These are phyloP conservation scores for Fraxinus platypoda DNA, from an alignment of 305 asterid species.

Conservation along the genomic window DNA sequence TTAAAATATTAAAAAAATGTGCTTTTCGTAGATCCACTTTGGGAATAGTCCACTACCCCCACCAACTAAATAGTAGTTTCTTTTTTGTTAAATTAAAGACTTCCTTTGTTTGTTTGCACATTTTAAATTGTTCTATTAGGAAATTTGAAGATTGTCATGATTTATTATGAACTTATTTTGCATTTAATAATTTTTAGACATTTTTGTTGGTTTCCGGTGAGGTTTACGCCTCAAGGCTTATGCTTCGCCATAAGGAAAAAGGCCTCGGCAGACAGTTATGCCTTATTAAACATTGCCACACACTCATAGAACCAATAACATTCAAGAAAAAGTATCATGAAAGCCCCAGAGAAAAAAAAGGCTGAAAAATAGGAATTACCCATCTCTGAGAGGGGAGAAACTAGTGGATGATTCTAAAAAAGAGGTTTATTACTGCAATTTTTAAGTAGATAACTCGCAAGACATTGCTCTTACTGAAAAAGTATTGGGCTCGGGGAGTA, in stretches of 20 bases:
- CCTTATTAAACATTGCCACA: neutral
- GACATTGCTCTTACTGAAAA: neutral
- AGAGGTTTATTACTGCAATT: neutral
- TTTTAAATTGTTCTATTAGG: neutral
- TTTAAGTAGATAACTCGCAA: neutral
- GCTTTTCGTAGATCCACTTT: neutral
- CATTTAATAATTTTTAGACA: too few relatives aligned
- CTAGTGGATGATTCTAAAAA: neutral
- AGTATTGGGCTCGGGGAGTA: neutral
- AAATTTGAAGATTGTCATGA: neutral
- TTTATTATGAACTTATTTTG: too few relatives aligned
- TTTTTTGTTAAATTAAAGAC: neutral
- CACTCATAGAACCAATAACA: slow-evolving; percentile 1
- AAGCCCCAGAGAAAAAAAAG: neutral
- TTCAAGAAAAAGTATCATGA: neutral
- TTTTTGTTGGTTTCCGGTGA: neutral
- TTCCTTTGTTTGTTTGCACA: neutral
- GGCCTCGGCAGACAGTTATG: neutral
- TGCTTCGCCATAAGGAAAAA: neutral
- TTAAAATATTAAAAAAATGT: too few relatives aligned
- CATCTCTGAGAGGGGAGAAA: slow-evolving; percentile 9
- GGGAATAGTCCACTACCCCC: neutral
- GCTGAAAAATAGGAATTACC: slow-evolving; percentile 4
- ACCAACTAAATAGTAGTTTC: neutral
- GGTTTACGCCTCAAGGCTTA: neutral